Percentiles rank a stretch among this genome's conserved stretches.
These are phyloP conservation scores for Trypanosomatidae sp. DNA, from an alignment of 208 protist genomes.

Conservation along the genomic window DNA sequence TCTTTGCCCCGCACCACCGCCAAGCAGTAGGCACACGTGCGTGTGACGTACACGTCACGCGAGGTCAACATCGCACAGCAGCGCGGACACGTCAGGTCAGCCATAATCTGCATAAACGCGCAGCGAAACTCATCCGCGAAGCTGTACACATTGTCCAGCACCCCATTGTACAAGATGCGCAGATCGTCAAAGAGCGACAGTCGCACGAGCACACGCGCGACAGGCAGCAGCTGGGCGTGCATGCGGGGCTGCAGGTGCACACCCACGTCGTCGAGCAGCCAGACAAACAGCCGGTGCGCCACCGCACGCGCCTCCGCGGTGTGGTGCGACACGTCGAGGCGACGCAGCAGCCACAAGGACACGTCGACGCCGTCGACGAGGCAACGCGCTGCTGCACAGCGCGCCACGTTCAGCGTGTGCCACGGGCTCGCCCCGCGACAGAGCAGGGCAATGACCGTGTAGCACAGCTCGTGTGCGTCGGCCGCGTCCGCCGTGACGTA, in stretches of 20 bases:
- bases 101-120: slow-evolving; percentile 56
- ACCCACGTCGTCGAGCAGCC: slow-evolving; percentile 70
- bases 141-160: slow-evolving; percentile 59
- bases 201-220: slow-evolving; percentile 54
- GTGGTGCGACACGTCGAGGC: slow-evolving; percentile 61
- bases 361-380: slow-evolving; percentile 75
- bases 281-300: slow-evolving; percentile 55
- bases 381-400: slow-evolving; percentile 29
- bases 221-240: slow-evolving; percentile 60
- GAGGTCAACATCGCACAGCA: slow-evolving; percentile 48
- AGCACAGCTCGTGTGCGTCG: slow-evolving; percentile 44
- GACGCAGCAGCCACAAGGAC: slow-evolving; percentile 67
- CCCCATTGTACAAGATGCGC: slow-evolving; percentile 54
- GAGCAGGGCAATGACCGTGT: slow-evolving; percentile 48
- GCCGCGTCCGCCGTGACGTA: slow-evolving; percentile 18
- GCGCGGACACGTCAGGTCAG: slow-evolving; percentile 54
- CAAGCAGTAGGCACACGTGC: slow-evolving; percentile 56
- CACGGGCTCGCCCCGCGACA: slow-evolving; percentile 69
- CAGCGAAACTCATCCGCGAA: slow-evolving; percentile 46
- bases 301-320: slow-evolving; percentile 49
- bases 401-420: slow-evolving; percentile 65
- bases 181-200: slow-evolving; percentile 55
- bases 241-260: slow-evolving; percentile 58
- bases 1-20: slow-evolving; percentile 41
- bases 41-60: slow-evolving; percentile 43